Evolutionary conservation across 768 basidiomycete genomes (phyloP).

Genomic region (Tulasnella sp.): DNA sequence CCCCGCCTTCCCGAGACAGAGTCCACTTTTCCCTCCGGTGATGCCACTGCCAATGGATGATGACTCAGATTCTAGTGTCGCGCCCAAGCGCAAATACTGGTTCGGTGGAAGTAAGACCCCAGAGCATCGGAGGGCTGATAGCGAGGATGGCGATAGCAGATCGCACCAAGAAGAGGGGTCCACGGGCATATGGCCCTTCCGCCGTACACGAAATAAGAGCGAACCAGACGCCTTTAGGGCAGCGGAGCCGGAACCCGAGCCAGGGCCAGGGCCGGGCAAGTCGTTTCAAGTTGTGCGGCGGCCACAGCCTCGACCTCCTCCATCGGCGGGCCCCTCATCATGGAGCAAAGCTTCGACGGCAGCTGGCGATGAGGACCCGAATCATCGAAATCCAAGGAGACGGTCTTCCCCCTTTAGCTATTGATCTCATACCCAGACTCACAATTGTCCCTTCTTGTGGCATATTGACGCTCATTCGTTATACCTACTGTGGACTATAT

Average conservation of each 20-base stretch:
- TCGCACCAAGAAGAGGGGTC: neutral
- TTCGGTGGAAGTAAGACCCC: neutral
- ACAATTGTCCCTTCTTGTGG: no score
- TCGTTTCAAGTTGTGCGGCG: slow-evolving; percentile 15
- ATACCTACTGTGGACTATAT: no score
- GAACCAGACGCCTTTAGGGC: slow-evolving; percentile 4
- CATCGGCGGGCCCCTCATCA: neutral
- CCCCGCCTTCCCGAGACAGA: neutral
- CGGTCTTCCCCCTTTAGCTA: no score
- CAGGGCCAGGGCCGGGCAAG: neutral
- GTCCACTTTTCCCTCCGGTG: slow-evolving; percentile 4
- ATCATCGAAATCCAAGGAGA: no score
- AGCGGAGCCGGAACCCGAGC: neutral
- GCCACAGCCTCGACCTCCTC: slow-evolving; percentile 1
- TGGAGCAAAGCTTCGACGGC: slow-evolving; percentile 6
- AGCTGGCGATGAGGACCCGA: no score
- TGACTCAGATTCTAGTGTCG: slow-evolving; percentile 3
- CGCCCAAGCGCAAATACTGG: slow-evolving; percentile 6
- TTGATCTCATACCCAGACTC: no score
- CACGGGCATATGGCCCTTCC: slow-evolving; percentile 10
- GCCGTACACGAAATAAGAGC: slow-evolving; percentile 13
- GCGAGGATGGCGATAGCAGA: neutral
- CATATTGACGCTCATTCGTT: no score
- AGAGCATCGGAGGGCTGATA: slow-evolving; percentile 3
- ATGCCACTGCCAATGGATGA: neutral